Evolutionary conservation across 345 rosid genomes (phyloP).

Genomic region (Bruguiera gymnorhiza): DNA sequence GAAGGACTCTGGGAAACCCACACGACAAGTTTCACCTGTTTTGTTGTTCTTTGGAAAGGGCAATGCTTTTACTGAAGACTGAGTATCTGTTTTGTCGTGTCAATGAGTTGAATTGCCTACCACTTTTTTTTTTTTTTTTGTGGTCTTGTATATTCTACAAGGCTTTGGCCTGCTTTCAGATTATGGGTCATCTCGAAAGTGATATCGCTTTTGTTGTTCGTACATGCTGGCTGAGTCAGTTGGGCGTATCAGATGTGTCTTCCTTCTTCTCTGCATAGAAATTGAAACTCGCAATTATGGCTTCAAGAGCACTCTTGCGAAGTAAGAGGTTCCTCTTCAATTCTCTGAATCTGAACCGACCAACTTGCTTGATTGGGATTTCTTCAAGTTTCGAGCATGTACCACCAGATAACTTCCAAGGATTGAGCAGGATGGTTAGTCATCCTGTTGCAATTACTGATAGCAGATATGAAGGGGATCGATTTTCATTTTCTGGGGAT

Average conservation of each 20-base stretch:
- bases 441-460: conserved; percentile 21
- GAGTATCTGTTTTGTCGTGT: too few relatives aligned
- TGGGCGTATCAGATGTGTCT: conserved; percentile 20
- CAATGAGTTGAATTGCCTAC: too few relatives aligned
- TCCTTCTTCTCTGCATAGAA: conserved; percentile 3
- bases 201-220: conserved; percentile 3
- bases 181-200: too few relatives aligned
- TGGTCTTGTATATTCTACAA: too few relatives aligned
- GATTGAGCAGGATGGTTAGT: conserved; percentile 21
- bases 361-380: conserved; percentile 30
- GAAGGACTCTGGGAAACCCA: too few relatives aligned
- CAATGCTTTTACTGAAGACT: too few relatives aligned
- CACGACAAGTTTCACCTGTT: too few relatives aligned
- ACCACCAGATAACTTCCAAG: conserved; percentile 16
- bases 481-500: conserved; percentile 29
- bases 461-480: conserved; percentile 22
- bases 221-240: conserved; percentile 22
- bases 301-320: too few relatives aligned
- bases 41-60: too few relatives aligned
- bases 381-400: conserved; percentile 38
- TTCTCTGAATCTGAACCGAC: conserved; percentile 28
- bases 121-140: too few relatives aligned
- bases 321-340: not conserved
- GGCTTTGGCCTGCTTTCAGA: not conserved
- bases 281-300: not conserved